Evolutionary conservation across 1,284 basidiomycete genomes (phyloP).

Genomic region (Boletus subluridellus): DNA sequence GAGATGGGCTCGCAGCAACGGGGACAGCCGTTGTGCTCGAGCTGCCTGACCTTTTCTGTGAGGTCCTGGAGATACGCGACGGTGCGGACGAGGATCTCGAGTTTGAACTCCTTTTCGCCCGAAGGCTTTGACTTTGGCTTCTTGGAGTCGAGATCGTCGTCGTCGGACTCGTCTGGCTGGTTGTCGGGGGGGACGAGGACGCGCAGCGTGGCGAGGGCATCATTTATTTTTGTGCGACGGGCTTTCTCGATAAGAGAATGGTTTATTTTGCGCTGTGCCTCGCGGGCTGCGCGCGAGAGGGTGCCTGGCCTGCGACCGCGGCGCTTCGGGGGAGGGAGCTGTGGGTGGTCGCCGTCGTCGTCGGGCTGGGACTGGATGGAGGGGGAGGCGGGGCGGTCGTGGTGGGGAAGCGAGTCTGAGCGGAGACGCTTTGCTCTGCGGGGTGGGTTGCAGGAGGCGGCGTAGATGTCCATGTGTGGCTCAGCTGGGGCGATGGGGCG

Average conservation of each 20-base stretch:
- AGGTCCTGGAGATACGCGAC: slow-evolving; percentile 68
- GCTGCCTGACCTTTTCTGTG: slow-evolving; percentile 44
- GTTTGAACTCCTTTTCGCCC: slow-evolving; percentile 74
- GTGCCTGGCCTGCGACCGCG: slow-evolving; percentile 68
- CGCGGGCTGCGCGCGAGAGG: slow-evolving; percentile 65
- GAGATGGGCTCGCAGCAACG: slow-evolving; percentile 31
- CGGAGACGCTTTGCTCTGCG: slow-evolving; percentile 53
- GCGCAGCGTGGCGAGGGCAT: slow-evolving; percentile 64
- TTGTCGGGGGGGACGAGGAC: slow-evolving; percentile 59
- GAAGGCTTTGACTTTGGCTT: slow-evolving; percentile 41
- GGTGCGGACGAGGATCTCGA: slow-evolving; percentile 73
- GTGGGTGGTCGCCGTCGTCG: slow-evolving; percentile 19
- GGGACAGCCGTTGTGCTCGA: slow-evolving; percentile 42
- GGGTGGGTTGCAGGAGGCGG: slow-evolving; percentile 54
- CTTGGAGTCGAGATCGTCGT: slow-evolving; percentile 28
- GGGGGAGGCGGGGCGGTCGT: slow-evolving; percentile 8
- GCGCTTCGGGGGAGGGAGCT: slow-evolving; percentile 38
- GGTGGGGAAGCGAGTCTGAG: slow-evolving; percentile 3
- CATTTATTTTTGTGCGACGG: slow-evolving; percentile 78
- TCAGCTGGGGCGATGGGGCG: slow-evolving; percentile 30
- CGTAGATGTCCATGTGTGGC: slow-evolving; percentile 37
- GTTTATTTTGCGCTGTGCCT: slow-evolving; percentile 75
- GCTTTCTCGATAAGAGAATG: slow-evolving; percentile 84
- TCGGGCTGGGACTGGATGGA: slow-evolving; percentile 20
- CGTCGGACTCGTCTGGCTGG: slow-evolving; percentile 34